Evolutionary conservation across 257 asterid genomes (phyloP).

Genomic region (Jaltomata sinuosa): DNA sequence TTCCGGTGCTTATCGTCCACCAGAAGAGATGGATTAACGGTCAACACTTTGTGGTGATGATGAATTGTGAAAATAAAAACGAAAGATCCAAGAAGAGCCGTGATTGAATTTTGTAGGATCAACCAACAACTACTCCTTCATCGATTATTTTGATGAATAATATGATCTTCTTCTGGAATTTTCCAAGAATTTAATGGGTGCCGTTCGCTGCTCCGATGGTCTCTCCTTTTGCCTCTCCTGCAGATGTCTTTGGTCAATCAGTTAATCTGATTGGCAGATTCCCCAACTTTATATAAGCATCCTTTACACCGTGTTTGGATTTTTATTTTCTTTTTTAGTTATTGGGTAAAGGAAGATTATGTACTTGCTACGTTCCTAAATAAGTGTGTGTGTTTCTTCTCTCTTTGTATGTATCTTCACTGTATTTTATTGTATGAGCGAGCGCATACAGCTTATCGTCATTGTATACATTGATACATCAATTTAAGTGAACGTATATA

Average conservation of each 20-base stretch:
- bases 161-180: background rate
- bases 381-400: too few species aligned
- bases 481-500: too few species aligned
- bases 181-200: background rate
- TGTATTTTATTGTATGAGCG: too few species aligned
- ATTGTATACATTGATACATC: too few species aligned
- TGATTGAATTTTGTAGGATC: slow-evolving; percentile 7
- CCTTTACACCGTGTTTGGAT: background rate
- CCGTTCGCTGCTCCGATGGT: slow-evolving; percentile 15
- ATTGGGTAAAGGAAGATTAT: background rate
- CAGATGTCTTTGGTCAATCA: background rate
- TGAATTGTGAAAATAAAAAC: slow-evolving; percentile 11
- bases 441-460: too few species aligned
- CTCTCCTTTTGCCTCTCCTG: slow-evolving; percentile 11
- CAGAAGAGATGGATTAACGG: slow-evolving; percentile 11
- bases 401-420: too few species aligned
- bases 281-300: background rate
- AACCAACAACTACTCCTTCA: background rate
- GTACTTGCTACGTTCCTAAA: too few species aligned
- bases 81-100: slow-evolving; percentile 34
- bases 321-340: background rate
- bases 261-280: background rate
- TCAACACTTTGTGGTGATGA: slow-evolving; percentile 11
- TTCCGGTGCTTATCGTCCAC: slow-evolving; percentile 41
- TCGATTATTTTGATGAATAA: background rate